phyloP scores from a whole-genome alignment of 2,329 filamentous ascomycete species.

The Teratosphaeria destructans region DNA sequence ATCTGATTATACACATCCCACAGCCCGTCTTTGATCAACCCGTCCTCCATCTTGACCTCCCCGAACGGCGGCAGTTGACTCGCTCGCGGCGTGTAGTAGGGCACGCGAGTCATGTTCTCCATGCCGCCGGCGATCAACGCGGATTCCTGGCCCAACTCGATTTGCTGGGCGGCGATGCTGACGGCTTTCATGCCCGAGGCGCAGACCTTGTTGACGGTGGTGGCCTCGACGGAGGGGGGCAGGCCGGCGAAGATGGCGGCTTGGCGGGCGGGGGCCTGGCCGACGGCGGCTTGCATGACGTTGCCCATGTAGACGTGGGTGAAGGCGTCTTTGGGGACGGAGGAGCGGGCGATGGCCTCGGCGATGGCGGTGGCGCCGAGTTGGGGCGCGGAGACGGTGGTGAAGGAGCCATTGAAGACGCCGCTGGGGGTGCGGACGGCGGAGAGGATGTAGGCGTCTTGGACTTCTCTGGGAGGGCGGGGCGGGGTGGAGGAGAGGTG shows the following conservation, averaged over 20 bases:
- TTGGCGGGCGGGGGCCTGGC: constrained; percentile 86
- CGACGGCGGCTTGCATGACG: constrained; percentile 71
- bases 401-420: constrained; percentile 93
- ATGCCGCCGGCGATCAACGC: constrained; percentile 90
- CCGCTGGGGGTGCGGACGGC: constrained; percentile 81
- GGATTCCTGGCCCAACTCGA: constrained; percentile 80
- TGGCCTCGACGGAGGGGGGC: constrained; percentile 68
- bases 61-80: constrained; percentile 77
- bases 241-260: constrained; percentile 82
- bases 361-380: constrained; percentile 88
- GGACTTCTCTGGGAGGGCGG: constrained; percentile 51
- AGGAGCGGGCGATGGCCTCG: constrained; percentile 76
- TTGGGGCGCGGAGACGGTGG: constrained; percentile 71
- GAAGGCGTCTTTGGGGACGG: constrained; percentile 68
- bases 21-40: constrained; percentile 84
- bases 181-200: constrained; percentile 91
- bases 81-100: constrained; percentile 80
- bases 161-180: constrained; percentile 80
- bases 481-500: constrained; percentile 42
- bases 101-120: constrained; percentile 94
- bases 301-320: constrained; percentile 97
- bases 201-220: constrained; percentile 97
- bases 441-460: constrained; percentile 89
- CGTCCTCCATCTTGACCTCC: constrained; percentile 78
- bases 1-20: constrained; percentile 96